A percentile compares a stretch with the other conserved stretches of the same genome.
These are phyloP conservation scores for Collybia nuda DNA, from an alignment of 768 basidiomycete genomes.

Conservation along the genomic window DNA sequence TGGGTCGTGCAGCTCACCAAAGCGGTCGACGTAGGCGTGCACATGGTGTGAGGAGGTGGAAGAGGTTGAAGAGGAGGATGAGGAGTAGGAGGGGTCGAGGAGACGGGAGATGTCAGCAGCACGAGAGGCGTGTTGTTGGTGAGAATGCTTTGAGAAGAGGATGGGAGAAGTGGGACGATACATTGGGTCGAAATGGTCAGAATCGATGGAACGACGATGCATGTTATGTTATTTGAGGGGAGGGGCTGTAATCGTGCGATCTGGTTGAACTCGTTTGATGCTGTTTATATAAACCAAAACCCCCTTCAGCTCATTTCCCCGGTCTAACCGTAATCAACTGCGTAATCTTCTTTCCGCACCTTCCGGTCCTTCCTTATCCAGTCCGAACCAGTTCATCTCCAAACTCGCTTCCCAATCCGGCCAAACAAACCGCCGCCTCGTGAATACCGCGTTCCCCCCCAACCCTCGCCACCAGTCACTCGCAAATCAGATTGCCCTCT, in stretches of 20 bases:
- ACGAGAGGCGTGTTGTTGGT: slow-evolving; percentile 15
- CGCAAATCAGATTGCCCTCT: not conserved
- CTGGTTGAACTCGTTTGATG: not conserved
- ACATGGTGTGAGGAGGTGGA: slow-evolving; percentile 21
- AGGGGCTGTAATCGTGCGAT: not conserved
- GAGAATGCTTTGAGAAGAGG: slow-evolving; percentile 11
- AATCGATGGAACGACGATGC: slow-evolving; percentile 3
- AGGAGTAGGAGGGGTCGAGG: slow-evolving; percentile 62
- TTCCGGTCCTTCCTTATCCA: slow-evolving; percentile 10
- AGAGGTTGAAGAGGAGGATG: slow-evolving; percentile 21
- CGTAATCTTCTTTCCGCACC: slow-evolving; percentile 11
- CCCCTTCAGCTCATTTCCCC: slow-evolving; percentile 2
- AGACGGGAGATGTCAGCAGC: slow-evolving; percentile 59
- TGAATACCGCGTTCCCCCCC: slow-evolving; percentile 7
- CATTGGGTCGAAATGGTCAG: slow-evolving; percentile 7
- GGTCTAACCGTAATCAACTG: slow-evolving; percentile 9
- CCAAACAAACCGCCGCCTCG: slow-evolving; percentile 7
- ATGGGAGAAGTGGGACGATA: slow-evolving; percentile 8
- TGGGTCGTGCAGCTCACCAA: slow-evolving; percentile 66
- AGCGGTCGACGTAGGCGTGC: slow-evolving; percentile 55
- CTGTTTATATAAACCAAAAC: slow-evolving; percentile 6
- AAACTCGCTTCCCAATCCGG: slow-evolving; percentile 6
- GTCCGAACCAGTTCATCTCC: slow-evolving; percentile 9
- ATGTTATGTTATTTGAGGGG: slow-evolving; percentile 3
- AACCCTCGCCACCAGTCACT: not conserved